phyloP scores from a whole-genome alignment of 176 grass and related monocot species.

The Oryza glaberrima region DNA sequence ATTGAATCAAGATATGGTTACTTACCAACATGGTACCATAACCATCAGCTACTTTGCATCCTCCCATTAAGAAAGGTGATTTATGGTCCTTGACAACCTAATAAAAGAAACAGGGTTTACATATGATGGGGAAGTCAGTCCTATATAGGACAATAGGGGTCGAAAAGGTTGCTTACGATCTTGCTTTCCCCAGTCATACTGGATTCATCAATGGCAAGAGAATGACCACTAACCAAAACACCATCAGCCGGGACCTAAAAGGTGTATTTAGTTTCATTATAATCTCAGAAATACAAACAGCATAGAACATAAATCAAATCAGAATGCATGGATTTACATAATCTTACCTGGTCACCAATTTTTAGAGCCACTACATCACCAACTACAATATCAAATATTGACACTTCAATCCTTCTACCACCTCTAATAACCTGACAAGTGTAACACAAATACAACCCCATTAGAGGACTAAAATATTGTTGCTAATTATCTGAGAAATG shows the following conservation, averaged over 20 bases:
- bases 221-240: conserved; percentile 77
- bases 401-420: conserved; percentile 74
- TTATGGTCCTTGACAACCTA: conserved; percentile 83
- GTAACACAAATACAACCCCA: conserved; percentile 27
- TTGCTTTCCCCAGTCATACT: conserved; percentile 99
- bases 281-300: conserved; percentile 28
- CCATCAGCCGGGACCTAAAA: conserved; percentile 94
- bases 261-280: conserved; percentile 24
- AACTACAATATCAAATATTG: conserved; percentile 96
- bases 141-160: background rate
- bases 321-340: conserved; percentile 19
- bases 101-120: conserved; percentile 38
- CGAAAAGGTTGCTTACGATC: conserved; percentile 65
- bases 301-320: conserved; percentile 36
- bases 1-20: conserved; percentile 30
- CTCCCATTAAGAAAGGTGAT: conserved; percentile 92
- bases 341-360: conserved; percentile 91
- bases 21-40: conserved; percentile 96
- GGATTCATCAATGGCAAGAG: conserved; percentile 96
- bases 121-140: conserved; percentile 26
- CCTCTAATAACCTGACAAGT: conserved; percentile 81
- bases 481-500: conserved; percentile 16
- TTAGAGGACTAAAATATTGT: conserved; percentile 27
- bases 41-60: conserved; percentile 98
- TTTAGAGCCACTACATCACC: conserved; percentile 93